Evolutionary conservation across 768 basidiomycete species (phyloP).

Genomic region (Xerocomellus dryophilus): DNA sequence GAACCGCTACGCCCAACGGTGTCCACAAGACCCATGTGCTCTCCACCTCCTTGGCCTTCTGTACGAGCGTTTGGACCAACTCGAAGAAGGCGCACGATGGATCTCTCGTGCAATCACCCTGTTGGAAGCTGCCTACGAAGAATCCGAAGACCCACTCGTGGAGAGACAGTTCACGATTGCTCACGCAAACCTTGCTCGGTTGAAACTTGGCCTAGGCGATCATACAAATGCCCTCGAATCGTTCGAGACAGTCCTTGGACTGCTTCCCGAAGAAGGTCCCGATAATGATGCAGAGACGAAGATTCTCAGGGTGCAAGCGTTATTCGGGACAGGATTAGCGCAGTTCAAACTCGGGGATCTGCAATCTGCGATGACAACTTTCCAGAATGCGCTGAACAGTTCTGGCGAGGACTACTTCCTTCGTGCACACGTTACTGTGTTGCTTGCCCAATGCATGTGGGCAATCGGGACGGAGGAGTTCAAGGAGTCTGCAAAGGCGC

Average conservation of each 20-base stretch:
- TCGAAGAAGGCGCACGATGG: constrained; percentile 54
- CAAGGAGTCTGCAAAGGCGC: constrained; percentile 70
- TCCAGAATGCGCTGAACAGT: constrained; percentile 65
- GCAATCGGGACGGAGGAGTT: constrained; percentile 72
- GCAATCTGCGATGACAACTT: constrained; percentile 56
- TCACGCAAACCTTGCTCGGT: constrained; percentile 75
- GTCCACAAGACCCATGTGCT: constrained; percentile 68
- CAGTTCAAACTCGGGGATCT: constrained; percentile 62
- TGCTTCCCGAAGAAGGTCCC: constrained; percentile 53
- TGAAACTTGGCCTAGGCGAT: constrained; percentile 60
- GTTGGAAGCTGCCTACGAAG: constrained; percentile 87
- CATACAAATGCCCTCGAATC: constrained; percentile 62
- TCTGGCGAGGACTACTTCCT: constrained; percentile 47
- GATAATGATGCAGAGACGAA: constrained; percentile 33
- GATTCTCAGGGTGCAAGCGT: constrained; percentile 56
- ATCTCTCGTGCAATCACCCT: constrained; percentile 63
- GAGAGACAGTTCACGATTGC: constrained; percentile 81
- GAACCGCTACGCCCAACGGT: constrained; percentile 66
- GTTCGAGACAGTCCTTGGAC: constrained; percentile 67
- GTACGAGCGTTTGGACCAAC: constrained; percentile 78
- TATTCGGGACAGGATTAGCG: constrained; percentile 71
- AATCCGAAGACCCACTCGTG: constrained; percentile 71
- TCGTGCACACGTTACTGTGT: constrained; percentile 66
- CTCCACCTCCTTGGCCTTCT: constrained; percentile 82
- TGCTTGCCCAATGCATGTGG: constrained; percentile 89